Evolutionary conservation across 805 yeast genomes (phyloP), one percentile per base, ranked within the genome.

Genomic region (Pichia nanzhaoensis): DNA sequence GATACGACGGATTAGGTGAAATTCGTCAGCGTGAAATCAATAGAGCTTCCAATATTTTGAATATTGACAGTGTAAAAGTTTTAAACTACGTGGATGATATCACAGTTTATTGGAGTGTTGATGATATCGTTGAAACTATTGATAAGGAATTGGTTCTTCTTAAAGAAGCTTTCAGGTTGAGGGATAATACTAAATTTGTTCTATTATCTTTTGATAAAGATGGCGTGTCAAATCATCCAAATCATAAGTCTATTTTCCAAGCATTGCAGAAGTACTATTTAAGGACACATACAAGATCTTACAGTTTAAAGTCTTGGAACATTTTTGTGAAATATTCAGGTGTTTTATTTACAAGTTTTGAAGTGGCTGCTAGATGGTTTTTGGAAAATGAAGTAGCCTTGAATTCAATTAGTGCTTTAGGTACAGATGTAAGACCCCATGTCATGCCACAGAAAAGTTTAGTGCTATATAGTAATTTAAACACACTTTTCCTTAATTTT

Each of bases 211-310:
- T 93, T 62, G 99, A 93, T 65, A 72, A 73, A 32, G 41, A 56
- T 18, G 99, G 99, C 1, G 84, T 93, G 3, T 88, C 97, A 0
- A 70, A 73, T 39, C 99, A 93, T 64, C 75, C 85, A n/a, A 93
- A 93, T 63, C 99, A 93, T 62, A 77, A 68, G 21, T 73, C 90
- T 1, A 62, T 86, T 39, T 71, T 67, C 58, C 56, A 70, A 41
- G 89, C 84, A 2, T 74, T 72, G 12, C 50, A 52, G 27, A 59
- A 58, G 18, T 77, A 59, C 51, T 48, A 60, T 39, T 55, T 54
- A n/a, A 2, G 17, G 4, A 37, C 43, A 5, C 47, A 44, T 7
- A 32, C 51, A 5, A 43, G 40, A 9, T 52, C 66, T 4, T 57
- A 59, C 44, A 45, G 54, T 1, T 56, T 71, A 24, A 59, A 56